Percentiles rank a stretch among this genome's conserved stretches.
phyloP scores from a whole-genome alignment of 2,329 filamentous ascomycete genomes.

The Penicillium brasilianum region DNA sequence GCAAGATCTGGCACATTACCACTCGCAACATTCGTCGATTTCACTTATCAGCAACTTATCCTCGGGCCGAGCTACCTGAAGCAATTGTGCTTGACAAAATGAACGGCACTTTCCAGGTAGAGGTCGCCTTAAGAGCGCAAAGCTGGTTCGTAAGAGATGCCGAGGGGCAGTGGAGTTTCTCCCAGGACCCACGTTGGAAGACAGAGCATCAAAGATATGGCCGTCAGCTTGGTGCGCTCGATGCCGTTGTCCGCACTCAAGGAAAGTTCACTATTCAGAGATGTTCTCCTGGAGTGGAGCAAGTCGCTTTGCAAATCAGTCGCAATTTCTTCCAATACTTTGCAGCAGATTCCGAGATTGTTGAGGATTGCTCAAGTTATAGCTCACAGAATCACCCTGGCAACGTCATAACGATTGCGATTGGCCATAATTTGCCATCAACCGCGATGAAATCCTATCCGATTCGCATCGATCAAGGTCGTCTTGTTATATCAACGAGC shows the following conservation, averaged over 20 bases:
- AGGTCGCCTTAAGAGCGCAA: conserved; percentile 8
- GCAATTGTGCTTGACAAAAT: conserved; percentile 28
- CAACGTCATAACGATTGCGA: conserved; percentile 52
- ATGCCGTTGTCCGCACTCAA: conserved; percentile 57
- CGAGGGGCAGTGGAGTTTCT: conserved; percentile 28
- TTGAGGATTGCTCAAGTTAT: conserved; percentile 24
- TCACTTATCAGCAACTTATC: conserved; percentile 31
- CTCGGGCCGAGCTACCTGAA: conserved; percentile 17
- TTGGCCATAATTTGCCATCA: conserved; percentile 30
- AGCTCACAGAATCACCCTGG: conserved; percentile 33
- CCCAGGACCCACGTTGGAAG: conserved; percentile 33
- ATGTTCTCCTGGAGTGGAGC: conserved; percentile 33
- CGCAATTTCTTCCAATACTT: conserved; percentile 65
- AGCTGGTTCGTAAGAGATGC: conserved; percentile 35
- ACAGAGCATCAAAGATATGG: conserved; percentile 45
- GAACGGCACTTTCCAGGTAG: conserved; percentile 22
- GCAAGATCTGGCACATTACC: conserved; percentile 42
- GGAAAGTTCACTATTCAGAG: conserved; percentile 51
- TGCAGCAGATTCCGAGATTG: conserved; percentile 56
- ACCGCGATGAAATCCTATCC: conserved; percentile 31
- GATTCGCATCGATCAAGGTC: conserved; percentile 29
- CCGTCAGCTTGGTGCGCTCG: conserved; percentile 58
- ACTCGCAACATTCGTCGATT: conserved; percentile 54
- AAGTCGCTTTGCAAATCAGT: conserved; percentile 59
- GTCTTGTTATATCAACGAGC: conserved; percentile 19